Percentiles rank a stretch among this genome's conserved stretches.
phyloP scores from a whole-genome alignment of 768 basidiomycete genomes.

The Tephrocybe sp. region DNA sequence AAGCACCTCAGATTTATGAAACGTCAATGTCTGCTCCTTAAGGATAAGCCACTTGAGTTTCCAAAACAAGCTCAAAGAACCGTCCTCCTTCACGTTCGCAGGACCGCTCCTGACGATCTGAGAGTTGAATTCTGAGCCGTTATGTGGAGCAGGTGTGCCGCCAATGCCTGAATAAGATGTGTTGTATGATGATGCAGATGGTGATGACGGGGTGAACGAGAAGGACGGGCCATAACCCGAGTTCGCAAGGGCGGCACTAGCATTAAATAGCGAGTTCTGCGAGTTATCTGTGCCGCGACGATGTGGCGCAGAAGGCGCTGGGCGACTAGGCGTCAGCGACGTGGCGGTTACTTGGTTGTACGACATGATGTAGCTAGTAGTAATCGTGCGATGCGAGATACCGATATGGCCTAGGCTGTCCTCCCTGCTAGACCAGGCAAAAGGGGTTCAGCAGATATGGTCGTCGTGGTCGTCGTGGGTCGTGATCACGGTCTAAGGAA shows the following conservation, averaged over 20 bases:
- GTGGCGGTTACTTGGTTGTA: constrained; percentile 40
- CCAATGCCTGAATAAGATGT: constrained; percentile 79
- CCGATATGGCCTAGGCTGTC: constrained; percentile 7
- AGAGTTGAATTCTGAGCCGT: constrained; percentile 34
- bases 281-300: constrained; percentile 42
- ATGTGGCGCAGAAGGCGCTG: constrained; percentile 69
- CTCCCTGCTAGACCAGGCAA: constrained; percentile 3
- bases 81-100: constrained; percentile 92
- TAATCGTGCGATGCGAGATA: constrained; percentile 1
- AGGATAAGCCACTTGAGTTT: constrained; percentile 87
- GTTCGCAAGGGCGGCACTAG: constrained; percentile 41
- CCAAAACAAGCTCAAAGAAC: constrained; percentile 85
- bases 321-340: constrained; percentile 73
- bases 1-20: constrained; percentile 92
- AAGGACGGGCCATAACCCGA: constrained; percentile 63
- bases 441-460: constrained; percentile 1
- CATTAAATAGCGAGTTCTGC: constrained; percentile 27
- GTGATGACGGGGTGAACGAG: constrained; percentile 45
- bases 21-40: constrained; percentile 70
- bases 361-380: constrained; percentile 24
- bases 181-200: constrained; percentile 59
- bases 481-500: constrained; percentile 1
- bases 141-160: constrained; percentile 74
- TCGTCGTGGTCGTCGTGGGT: constrained; percentile 1
- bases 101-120: constrained; percentile 66